Base-by-base conservation (phyloP, 1,284 basidiomycete genomes). In the Ganoderma boninense region DNA sequence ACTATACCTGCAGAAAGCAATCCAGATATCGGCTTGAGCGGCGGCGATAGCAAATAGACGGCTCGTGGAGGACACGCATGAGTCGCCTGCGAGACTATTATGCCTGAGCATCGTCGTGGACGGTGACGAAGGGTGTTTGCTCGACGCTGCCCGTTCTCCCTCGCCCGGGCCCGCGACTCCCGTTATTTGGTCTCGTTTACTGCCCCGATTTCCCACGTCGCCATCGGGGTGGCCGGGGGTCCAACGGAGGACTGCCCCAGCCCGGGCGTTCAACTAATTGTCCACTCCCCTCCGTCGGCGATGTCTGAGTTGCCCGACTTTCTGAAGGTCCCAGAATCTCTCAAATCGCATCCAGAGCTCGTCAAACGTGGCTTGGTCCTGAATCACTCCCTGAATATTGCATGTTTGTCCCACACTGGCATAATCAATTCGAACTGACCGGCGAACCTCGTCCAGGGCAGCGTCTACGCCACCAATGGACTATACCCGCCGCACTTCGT, bases 101-200 rank as follows among this genome's bases (percentile, higher is more conserved):
- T 78, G 72, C 71, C 78, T 79, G 71, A 80, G 74, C 80, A 81
- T 81, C 77, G 80, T 80, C 76, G 77, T 70, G 63, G 74, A 74
- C 73, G 74, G 70, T 71, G 78, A 77, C 71, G 73, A 77, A 76
- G 67, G 54, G 74, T 66, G 67, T 72, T 72, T 75, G 71, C 65
- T 56, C 71, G 40, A 38, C 67, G 71, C 66, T 75, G 71, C 72
- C 73, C 69, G 73, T 72, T 67, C 59, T 64, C 40, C 46, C 49
- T n/a, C n/a, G 73, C 46, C 72, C 73, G 73, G 73, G 65, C n/a
- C n/a, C n/a, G n/a, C n/a, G n/a, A n/a, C n/a, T n/a, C n/a, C n/a
- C 26, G 26, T 29, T 29, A 29, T 29, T 38, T 38, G 35, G 35
- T 38, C 35, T 5, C 10, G 35, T 38, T 38, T 38, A 29, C 26